These are phyloP conservation scores for Dentipellis sp. DNA, from an alignment of 768 basidiomycete species.

Conservation along the genomic window DNA sequence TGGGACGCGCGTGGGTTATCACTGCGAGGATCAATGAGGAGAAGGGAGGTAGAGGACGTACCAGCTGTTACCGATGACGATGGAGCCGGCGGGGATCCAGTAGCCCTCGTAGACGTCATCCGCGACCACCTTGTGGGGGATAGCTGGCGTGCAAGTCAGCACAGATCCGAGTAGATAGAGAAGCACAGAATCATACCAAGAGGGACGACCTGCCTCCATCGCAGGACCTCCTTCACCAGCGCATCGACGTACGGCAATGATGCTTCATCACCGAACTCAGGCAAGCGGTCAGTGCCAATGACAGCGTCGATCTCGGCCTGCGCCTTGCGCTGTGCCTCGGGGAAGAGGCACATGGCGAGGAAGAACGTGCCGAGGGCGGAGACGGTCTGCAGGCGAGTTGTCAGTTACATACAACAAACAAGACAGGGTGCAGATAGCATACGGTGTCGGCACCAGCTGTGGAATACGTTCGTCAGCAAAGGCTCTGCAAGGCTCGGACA, in stretches of 20 bases:
- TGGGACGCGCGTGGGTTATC: neutral
- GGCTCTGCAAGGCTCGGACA: neutral
- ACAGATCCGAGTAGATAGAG: too few species aligned
- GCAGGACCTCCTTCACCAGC: neutral
- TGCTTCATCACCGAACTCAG: neutral
- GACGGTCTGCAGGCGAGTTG: conserved; percentile 2
- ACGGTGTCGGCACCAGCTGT: conserved; percentile 16
- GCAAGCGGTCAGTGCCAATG: neutral
- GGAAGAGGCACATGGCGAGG: neutral
- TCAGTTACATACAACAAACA: neutral
- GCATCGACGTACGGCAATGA: neutral
- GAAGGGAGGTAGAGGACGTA: neutral
- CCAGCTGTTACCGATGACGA: neutral
- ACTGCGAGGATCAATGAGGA: neutral
- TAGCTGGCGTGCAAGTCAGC: neutral
- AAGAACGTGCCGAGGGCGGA: conserved; percentile 6
- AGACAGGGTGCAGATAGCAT: neutral
- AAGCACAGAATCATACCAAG: neutral
- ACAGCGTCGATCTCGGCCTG: neutral
- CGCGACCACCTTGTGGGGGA: neutral
- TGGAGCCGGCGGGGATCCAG: neutral
- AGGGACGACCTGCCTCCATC: neutral
- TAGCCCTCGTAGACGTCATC: neutral
- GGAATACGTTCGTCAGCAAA: neutral
- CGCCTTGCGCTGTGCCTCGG: neutral